phyloP scores from a whole-genome alignment of 2,329 filamentous ascomycete species.

The Exophiala sideris region DNA sequence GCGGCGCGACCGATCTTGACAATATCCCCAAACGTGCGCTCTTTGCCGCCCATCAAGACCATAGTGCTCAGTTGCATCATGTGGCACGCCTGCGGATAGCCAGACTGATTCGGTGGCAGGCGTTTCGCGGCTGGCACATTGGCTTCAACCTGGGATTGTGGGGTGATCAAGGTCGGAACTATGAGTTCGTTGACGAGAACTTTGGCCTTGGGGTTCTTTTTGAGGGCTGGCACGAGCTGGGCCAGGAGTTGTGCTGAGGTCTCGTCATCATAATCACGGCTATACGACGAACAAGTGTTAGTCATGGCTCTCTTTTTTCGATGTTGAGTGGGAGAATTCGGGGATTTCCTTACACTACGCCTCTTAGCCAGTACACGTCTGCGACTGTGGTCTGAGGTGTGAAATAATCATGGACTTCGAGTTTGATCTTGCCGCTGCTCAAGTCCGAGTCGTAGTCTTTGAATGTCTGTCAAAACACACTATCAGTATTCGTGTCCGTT shows the following conservation, averaged over 20 bases:
- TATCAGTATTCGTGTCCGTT: not conserved
- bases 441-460: not conserved
- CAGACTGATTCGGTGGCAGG: not conserved
- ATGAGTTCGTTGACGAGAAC: not conserved
- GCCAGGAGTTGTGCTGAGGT: not conserved
- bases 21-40: not conserved
- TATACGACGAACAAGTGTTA: not conserved
- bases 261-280: not conserved
- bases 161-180: not conserved
- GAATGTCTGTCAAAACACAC: not conserved
- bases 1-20: not conserved
- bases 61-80: not conserved
- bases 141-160: not conserved
- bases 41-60: not conserved
- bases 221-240: not conserved
- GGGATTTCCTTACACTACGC: not conserved
- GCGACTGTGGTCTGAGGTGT: not conserved
- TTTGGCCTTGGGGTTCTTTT: not conserved
- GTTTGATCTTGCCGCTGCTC: not conserved
- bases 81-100: not conserved
- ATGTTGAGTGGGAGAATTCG: not conserved
- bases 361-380: not conserved
- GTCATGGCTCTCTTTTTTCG: not conserved
- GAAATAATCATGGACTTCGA: conserved; percentile 1
- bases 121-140: not conserved